Percentiles rank a stretch among this genome's conserved stretches.
phyloP scores from a whole-genome alignment of 208 protist genomes.

The Trypanosoma lewisi region DNA sequence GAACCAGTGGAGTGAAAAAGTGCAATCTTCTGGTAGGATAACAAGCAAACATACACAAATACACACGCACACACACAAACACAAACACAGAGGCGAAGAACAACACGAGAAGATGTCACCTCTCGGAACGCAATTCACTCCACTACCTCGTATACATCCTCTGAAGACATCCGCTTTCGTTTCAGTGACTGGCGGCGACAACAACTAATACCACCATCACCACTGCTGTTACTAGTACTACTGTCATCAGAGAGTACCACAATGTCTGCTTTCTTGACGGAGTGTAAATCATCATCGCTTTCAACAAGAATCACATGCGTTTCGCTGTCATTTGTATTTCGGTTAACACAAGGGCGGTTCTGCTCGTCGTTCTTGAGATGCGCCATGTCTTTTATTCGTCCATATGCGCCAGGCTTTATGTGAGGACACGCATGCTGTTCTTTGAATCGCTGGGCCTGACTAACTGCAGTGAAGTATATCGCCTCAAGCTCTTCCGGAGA shows the following conservation, averaged over 20 bases:
- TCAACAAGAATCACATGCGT: slow-evolving; percentile 23
- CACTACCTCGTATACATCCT: slow-evolving; percentile 10
- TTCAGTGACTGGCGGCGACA: background rate
- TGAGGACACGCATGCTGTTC: background rate
- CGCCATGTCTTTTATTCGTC: background rate
- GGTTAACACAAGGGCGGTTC: background rate
- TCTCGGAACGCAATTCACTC: slow-evolving; percentile 2
- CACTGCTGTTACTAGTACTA: background rate
- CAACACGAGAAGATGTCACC: background rate
- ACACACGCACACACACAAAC: background rate
- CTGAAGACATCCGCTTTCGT: background rate
- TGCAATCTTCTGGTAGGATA: background rate
- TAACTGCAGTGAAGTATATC: slow-evolving; percentile 45
- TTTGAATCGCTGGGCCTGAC: slow-evolving; percentile 37
- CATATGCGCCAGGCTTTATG: background rate
- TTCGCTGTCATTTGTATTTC: background rate
- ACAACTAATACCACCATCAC: background rate
- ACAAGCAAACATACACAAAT: background rate
- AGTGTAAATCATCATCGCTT: slow-evolving; percentile 11
- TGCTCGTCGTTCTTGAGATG: background rate
- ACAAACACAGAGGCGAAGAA: background rate
- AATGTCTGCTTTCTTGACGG: background rate
- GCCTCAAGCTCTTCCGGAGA: slow-evolving; percentile 11
- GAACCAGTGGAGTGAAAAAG: background rate
- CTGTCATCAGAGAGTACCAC: slow-evolving; percentile 12